phyloP scores from a whole-genome alignment of 305 asterid genomes.

The Fraxinus baroniana region DNA sequence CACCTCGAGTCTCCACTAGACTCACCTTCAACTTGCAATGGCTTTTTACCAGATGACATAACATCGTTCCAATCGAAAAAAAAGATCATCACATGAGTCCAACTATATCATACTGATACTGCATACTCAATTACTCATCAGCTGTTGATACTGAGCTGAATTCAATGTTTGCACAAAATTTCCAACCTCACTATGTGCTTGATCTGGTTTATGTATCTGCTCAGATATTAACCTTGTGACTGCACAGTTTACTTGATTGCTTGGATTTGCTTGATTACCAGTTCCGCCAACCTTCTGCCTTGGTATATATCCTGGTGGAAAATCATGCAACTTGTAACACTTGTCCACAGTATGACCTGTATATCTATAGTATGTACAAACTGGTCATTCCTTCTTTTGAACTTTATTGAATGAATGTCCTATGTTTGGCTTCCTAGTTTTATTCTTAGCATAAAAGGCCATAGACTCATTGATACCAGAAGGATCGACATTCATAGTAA shows the following conservation, averaged over 20 bases:
- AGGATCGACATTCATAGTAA: too few relatives aligned
- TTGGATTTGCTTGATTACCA: too few relatives aligned
- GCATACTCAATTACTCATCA: neutral
- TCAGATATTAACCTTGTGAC: neutral
- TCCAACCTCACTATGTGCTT: neutral
- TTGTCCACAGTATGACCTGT: neutral
- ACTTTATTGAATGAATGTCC: too few relatives aligned
- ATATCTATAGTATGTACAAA: neutral
- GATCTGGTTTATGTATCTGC: neutral
- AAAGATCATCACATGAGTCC: constrained; percentile 1
- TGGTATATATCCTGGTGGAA: neutral
- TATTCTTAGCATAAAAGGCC: neutral
- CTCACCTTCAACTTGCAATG: too few relatives aligned
- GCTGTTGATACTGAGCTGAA: neutral
- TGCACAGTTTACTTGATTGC: neutral
- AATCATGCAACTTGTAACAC: neutral
- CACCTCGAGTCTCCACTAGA: too few relatives aligned
- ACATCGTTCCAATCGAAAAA: neutral
- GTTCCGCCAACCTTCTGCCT: neutral
- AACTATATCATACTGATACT: neutral
- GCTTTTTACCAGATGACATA: too few relatives aligned
- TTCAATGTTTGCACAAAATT: neutral
- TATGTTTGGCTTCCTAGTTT: neutral
- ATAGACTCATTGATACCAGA: too few relatives aligned
- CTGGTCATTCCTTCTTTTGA: neutral